These are phyloP conservation scores for Leavenworthia alabamica DNA, from an alignment of 345 rosid species.

Conservation along the genomic window DNA sequence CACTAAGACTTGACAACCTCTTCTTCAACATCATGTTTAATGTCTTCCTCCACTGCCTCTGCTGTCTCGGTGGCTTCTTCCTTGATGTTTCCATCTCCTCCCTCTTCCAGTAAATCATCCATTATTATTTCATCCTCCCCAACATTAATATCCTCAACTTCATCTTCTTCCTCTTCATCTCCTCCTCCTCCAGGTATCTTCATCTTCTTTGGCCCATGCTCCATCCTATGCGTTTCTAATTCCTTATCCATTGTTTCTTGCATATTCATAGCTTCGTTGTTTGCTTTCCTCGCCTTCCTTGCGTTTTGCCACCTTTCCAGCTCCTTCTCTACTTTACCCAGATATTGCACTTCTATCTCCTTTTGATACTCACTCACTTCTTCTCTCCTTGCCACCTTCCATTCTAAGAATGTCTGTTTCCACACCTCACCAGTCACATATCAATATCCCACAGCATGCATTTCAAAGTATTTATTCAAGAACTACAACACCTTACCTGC, in stretches of 20 bases:
- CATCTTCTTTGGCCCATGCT: conserved; percentile 92
- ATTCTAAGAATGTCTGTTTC: conserved; percentile 64
- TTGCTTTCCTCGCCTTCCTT: conserved; percentile 59
- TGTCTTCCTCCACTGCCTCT: conserved; percentile 28
- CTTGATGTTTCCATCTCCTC: conserved; percentile 50
- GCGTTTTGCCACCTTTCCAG: conserved; percentile 95
- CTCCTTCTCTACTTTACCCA: conserved; percentile 79
- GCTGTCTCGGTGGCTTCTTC: conserved; percentile 28
- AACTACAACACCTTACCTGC: conserved; percentile 39
- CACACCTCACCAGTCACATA: background rate
- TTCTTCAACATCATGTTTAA: conserved; percentile 10
- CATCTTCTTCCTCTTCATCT: conserved; percentile 84
- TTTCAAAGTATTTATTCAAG: conserved; percentile 8
- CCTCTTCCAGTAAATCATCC: conserved; percentile 69
- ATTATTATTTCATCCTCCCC: conserved; percentile 91
- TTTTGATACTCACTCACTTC: conserved; percentile 77
- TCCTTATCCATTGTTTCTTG: conserved; percentile 99
- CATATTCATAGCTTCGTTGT: conserved; percentile 46
- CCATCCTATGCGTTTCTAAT: conserved; percentile 81
- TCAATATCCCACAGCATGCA: background rate
- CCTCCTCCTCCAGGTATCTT: conserved; percentile 61
- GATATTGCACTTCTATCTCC: conserved; percentile 57
- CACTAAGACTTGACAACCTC: conserved; percentile 11
- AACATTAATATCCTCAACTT: conserved; percentile 75
- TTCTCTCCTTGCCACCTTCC: conserved; percentile 73